Percentiles rank a stretch among this genome's conserved stretches.
phyloP scores from a whole-genome alignment of 768 basidiomycete genomes.

The Lentinus brumalis region DNA sequence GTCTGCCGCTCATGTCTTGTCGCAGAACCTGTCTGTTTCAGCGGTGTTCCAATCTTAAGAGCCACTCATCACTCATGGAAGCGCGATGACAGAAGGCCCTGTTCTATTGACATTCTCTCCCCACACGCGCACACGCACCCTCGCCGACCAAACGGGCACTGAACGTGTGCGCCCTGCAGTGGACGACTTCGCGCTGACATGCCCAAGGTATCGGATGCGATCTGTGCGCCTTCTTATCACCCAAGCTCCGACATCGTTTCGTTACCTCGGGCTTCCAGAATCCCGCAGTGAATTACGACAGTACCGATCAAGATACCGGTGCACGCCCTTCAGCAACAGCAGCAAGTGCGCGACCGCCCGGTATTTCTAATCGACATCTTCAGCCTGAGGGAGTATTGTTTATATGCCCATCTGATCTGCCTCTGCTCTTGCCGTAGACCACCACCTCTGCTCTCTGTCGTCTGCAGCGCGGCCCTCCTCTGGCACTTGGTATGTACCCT shows the following conservation, averaged over 20 bases:
- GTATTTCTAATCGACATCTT: background rate
- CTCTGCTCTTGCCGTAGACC: too few relatives aligned
- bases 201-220: background rate
- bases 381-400: too few relatives aligned
- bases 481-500: too few relatives aligned
- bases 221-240: slow-evolving; percentile 4
- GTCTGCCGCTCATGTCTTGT: background rate
- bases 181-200: background rate
- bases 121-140: background rate
- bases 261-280: slow-evolving; percentile 7
- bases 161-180: background rate
- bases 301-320: slow-evolving; percentile 15
- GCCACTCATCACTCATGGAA: slow-evolving; percentile 4
- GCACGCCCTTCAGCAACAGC: background rate
- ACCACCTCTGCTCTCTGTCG: too few relatives aligned
- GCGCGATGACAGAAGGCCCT: background rate
- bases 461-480: too few relatives aligned
- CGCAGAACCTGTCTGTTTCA: background rate
- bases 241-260: slow-evolving; percentile 3
- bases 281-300: slow-evolving; percentile 1
- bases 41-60: slow-evolving; percentile 5
- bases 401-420: too few relatives aligned
- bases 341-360: background rate
- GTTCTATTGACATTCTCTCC: background rate
- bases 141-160: background rate